Evolutionary conservation across 2,329 filamentous ascomycete species (phyloP), one percentile per base, ranked within the genome.

Genomic region (Fusarium sp.): DNA sequence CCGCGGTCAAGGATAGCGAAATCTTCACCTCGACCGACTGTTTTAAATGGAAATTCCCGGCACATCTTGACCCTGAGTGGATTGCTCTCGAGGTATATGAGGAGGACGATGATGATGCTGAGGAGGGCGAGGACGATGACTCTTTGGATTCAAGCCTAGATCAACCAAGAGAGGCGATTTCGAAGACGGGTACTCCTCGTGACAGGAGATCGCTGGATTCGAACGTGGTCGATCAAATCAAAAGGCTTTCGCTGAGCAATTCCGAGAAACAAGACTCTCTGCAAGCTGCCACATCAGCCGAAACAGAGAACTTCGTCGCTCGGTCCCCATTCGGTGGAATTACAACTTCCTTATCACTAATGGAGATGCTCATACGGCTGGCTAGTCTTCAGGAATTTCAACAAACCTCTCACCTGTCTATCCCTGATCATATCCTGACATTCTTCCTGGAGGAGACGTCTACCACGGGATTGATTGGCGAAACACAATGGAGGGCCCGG

Each of bases 351-450:
- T 79, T 85, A 67, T 97, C 94, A 2, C 86, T 97, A 10, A 86
- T 97, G 53, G 94, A 97, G 77, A 96, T 95, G 83, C 83, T 97
- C 30, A 87, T 97, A 45, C 92, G 95, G 40, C 85, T 97, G 45
- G 90, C 91, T 6, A 93, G 93, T 21, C 86, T 97, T 15, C 94
- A 97, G 75, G 93, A 97, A 80, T 97, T 96, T 77, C 92, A 97
- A 75, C 94, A 97, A 82, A 86, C 88, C 39, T 94, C 92, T 0
- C 94, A 97, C 73, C 85, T 97, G n/a, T 88, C 93, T 8, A 96
- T 97, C 63, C 92, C 92, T 2, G 94, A 97, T 75, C 92, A 97
- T 71, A 88, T 97, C 3, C 83, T 97, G 39, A 93, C 91, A 51
- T 96, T 97, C 80, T 97, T 97, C 80, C 83, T 97, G 17, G 85